Conservation (phyloP, 257 asterid species). For the Orobanche coerulescens region DNA sequence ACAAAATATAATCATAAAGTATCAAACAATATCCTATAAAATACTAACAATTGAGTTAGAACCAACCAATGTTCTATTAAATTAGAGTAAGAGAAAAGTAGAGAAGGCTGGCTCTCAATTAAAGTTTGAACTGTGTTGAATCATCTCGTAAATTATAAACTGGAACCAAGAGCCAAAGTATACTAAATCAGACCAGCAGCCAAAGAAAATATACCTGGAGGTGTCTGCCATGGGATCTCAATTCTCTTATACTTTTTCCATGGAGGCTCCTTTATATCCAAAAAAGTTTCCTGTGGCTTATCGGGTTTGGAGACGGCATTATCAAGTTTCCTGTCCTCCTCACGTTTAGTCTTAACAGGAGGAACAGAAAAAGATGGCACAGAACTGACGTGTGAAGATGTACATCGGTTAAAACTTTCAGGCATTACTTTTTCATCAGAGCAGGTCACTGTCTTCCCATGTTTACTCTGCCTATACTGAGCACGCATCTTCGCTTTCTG, state of each 20-base stretch:
- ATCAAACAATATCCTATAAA: not conserved
- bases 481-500: conserved; percentile 98
- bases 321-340: conserved; percentile 33
- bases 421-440: conserved; percentile 38
- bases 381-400: conserved; percentile 32
- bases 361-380: conserved; percentile 30
- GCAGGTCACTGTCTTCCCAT: conserved; percentile 42
- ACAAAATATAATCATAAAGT: not conserved
- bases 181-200: conserved; percentile 10
- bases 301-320: conserved; percentile 23
- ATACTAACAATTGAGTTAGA: too few species aligned
- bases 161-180: conserved; percentile 11
- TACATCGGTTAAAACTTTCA: conserved; percentile 41
- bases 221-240: conserved; percentile 69
- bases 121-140: not conserved
- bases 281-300: conserved; percentile 31
- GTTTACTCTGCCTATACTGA: conserved; percentile 69
- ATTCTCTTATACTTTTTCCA: conserved; percentile 54
- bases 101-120: not conserved
- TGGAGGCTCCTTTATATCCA: conserved; percentile 53
- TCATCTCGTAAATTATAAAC: conserved; percentile 4
- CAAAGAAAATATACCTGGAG: conserved; percentile 60
- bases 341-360: conserved; percentile 24
- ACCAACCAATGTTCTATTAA: not conserved
- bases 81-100: not conserved